Evolutionary conservation across 306 rosid species (phyloP), one percentile per base, ranked within the genome.

Genomic region (Sphenostylis stenocarpa): DNA sequence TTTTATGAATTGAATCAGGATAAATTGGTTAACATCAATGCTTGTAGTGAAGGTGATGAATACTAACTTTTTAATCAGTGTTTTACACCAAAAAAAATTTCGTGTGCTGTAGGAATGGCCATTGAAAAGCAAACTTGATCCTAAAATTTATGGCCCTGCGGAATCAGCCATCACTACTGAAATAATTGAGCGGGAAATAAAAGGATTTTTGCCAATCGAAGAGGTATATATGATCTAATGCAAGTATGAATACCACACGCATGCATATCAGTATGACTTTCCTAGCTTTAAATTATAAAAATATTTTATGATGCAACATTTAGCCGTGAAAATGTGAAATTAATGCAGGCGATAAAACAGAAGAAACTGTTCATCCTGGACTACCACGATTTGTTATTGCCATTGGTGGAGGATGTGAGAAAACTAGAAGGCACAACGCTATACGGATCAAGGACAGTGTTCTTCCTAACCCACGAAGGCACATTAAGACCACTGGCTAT

Each of bases 21-120:
- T n/a, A n/a, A n/a, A n/a, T n/a, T n/a, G n/a, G n/a, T n/a, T n/a
- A n/a, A n/a, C 47, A 47, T 47, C 20, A 15, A 4, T 2, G 52
- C 20, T 47, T 12, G 14, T 14, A 9, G 1, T 12, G 15, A 14
- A 15, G 17, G 51, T 15, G 7, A 14, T 3, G 17, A 45, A 15
- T 47, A 47, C 21, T 17, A 17, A 19, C 13, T 17, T 48, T 21
- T 21, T 7, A 55, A 21, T 55, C 33, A 23, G 23, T 55, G 4
- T 12, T 21, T n/a, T 12, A 26, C 6, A 57, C 36, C 36, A n/a
- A 33, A 7, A 16, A 16, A n/a, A 16, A 7, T 12, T 43, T n/a
- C 16, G 1, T 34, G 39, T n/a, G 13, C 7, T 76, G 73, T 62
- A 90, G 98, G 95, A 95, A 85, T 95, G 98, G 98, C 98, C 98